Conservation (phyloP, 164 flowering plant genomes). For the Houttuynia cordata region DNA sequence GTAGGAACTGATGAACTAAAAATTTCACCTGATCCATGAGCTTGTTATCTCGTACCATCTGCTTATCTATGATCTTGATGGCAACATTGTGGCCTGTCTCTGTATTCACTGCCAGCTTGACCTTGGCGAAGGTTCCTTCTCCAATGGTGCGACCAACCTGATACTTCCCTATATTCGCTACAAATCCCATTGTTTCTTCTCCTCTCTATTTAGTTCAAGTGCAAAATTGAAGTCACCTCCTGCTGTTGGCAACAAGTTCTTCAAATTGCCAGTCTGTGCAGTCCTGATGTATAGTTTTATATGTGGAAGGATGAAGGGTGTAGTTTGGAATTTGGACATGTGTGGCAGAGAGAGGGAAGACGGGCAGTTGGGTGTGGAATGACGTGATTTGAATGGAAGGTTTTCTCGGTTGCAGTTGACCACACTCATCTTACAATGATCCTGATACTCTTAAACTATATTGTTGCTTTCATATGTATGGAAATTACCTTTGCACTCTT, state of each 20-base stretch:
- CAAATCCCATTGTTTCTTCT: conserved; percentile 30
- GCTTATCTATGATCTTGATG: conserved; percentile 62
- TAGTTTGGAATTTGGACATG: too few species aligned
- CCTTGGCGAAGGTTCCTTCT: conserved; percentile 78
- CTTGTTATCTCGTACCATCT: conserved; percentile 38
- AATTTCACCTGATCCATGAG: conserved; percentile 44
- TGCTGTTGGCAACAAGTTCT: background rate
- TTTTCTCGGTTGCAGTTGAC: background rate
- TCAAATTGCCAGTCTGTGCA: too few species aligned
- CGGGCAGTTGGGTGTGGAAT: background rate
- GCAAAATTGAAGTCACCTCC: background rate
- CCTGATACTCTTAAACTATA: too few species aligned
- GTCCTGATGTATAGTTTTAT: too few species aligned
- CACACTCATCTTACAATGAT: too few species aligned
- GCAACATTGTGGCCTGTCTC: conserved; percentile 39
- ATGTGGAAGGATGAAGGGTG: background rate
- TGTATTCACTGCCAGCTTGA: conserved; percentile 42
- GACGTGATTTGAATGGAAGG: background rate
- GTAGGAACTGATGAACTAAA: too few species aligned
- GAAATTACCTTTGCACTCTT: too few species aligned
- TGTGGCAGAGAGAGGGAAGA: background rate
- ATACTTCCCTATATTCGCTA: conserved; percentile 42
- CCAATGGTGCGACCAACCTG: conserved; percentile 49
- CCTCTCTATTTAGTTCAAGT: background rate
- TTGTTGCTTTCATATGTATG: too few species aligned